These are phyloP conservation scores for Phytophthora chlamydospora DNA, from an alignment of 352 stramenopile genomes.

Conservation along the genomic window DNA sequence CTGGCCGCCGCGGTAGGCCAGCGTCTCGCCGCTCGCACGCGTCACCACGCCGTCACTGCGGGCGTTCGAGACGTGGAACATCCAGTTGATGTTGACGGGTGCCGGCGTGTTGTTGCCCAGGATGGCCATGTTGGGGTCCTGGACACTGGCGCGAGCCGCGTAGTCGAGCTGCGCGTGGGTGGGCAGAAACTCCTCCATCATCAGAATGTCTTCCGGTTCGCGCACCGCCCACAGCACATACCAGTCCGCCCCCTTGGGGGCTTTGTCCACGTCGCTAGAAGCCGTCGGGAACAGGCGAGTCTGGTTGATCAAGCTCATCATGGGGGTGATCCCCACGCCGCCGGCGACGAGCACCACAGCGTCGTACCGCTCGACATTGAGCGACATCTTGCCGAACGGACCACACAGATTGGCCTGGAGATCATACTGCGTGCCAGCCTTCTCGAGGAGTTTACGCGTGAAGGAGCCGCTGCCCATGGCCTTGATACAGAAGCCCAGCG, in stretches of 20 bases:
- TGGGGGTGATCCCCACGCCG: slow-evolving; percentile 79
- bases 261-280: slow-evolving; percentile 20
- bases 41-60: slow-evolving; percentile 48
- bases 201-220: slow-evolving; percentile 64
- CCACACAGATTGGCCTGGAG: slow-evolving; percentile 65
- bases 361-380: slow-evolving; percentile 73
- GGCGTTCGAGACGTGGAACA: slow-evolving; percentile 68
- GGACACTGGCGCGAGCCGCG: slow-evolving; percentile 36
- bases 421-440: slow-evolving; percentile 48
- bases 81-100: slow-evolving; percentile 58
- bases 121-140: slow-evolving; percentile 56
- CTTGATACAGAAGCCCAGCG: slow-evolving; percentile 81
- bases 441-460: slow-evolving; percentile 54
- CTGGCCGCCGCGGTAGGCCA: slow-evolving; percentile 58
- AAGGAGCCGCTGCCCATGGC: slow-evolving; percentile 60
- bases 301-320: slow-evolving; percentile 83
- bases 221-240: slow-evolving; percentile 74
- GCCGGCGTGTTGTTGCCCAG: slow-evolving; percentile 19
- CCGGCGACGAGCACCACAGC: slow-evolving; percentile 69
- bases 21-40: slow-evolving; percentile 56
- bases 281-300: slow-evolving; percentile 40
- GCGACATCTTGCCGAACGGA: slow-evolving; percentile 66
- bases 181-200: slow-evolving; percentile 75
- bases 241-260: slow-evolving; percentile 48
- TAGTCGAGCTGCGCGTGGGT: slow-evolving; percentile 53